Evolutionary conservation across 495 filamentous ascomycete genomes (phyloP), one percentile per base, ranked within the genome.

Genomic region (Xanthoparmelia taractica): DNA sequence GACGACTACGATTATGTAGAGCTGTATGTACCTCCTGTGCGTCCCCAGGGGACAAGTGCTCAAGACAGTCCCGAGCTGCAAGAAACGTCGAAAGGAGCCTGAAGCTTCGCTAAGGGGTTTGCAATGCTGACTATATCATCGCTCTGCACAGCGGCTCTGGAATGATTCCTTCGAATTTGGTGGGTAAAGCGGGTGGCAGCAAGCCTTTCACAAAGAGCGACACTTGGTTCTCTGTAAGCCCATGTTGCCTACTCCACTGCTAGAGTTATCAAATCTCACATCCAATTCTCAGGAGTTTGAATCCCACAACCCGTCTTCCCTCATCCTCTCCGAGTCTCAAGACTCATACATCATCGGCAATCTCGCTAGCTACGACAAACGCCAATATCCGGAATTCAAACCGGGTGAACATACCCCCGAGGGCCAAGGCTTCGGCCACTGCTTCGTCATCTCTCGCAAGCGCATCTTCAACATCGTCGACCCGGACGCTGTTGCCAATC

Each of bases 401-500:
- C 48, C 47, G 1, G 59, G 59, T 10, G 45, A 60, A 29, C 4
- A 57, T 40, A 65, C 61, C 59, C 31, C 67, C 8, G 59, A 66
- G 57, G 58, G 72, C 69, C 55, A 72, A 71, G 62, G 68, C 60
- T 73, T 74, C 64, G 54, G 69, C n/a, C 73, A 75, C 45, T 60
- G 68, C 20, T 58, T 75, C 2, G 68, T 69, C n/a, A 73, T 75
- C 23, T 59, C 73, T 4, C 70, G 68, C 50, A 64, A 40, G n/a
- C 58, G 59, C 1, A 57, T 75, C n/a, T 73, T 67, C 68, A 75
- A 75, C 63, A 68, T 66, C 4, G 73, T 75, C 12, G 66, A 71
- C 8, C 70, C 73, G 2, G n/a, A 59, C 29, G 55, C 57, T 5
- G 29, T 29, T 2, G 66, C 40, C 4, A 38, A 70, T 52, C 23